A percentile compares a stretch with the other conserved stretches of the same genome.
These are phyloP conservation scores for Petasospora rhodanensis DNA, from an alignment of 1,139 yeast genomes.

Conservation along the genomic window DNA sequence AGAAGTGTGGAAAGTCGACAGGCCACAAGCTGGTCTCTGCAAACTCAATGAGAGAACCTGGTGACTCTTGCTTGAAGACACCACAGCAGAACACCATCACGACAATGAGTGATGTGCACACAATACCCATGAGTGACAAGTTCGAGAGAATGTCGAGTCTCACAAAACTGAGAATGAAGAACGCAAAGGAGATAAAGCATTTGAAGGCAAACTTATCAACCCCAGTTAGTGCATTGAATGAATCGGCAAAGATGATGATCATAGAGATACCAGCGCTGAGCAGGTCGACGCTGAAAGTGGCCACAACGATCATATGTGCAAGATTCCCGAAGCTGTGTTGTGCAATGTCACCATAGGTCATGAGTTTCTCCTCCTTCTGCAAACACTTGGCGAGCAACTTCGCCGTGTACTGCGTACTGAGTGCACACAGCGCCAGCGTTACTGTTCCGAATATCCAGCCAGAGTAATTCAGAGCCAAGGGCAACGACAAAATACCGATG, in stretches of 20 bases:
- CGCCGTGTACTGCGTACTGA: slow-evolving; percentile 59
- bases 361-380: slow-evolving; percentile 55
- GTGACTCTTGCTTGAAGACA: slow-evolving; percentile 38
- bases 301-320: slow-evolving; percentile 51
- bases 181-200: slow-evolving; percentile 29
- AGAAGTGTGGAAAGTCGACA: slow-evolving; percentile 33
- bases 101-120: slow-evolving; percentile 50
- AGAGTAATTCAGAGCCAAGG: slow-evolving; percentile 70
- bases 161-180: slow-evolving; percentile 49
- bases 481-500: slow-evolving; percentile 78
- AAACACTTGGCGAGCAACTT: slow-evolving; percentile 45
- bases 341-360: slow-evolving; percentile 77
- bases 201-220: slow-evolving; percentile 42
- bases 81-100: slow-evolving; percentile 49
- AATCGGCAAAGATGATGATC: slow-evolving; percentile 67
- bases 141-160: slow-evolving; percentile 62
- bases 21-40: slow-evolving; percentile 46
- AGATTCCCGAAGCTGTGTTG: slow-evolving; percentile 52
- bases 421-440: slow-evolving; percentile 45
- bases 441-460: slow-evolving; percentile 70
- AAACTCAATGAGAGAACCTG: slow-evolving; percentile 55
- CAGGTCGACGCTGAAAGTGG: slow-evolving; percentile 62
- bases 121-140: slow-evolving; percentile 61
- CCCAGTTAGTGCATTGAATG: slow-evolving; percentile 53
- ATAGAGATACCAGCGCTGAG: slow-evolving; percentile 66